Conservation (phyloP, 305 asterid species). For the Nicotiana rustica region DNA sequence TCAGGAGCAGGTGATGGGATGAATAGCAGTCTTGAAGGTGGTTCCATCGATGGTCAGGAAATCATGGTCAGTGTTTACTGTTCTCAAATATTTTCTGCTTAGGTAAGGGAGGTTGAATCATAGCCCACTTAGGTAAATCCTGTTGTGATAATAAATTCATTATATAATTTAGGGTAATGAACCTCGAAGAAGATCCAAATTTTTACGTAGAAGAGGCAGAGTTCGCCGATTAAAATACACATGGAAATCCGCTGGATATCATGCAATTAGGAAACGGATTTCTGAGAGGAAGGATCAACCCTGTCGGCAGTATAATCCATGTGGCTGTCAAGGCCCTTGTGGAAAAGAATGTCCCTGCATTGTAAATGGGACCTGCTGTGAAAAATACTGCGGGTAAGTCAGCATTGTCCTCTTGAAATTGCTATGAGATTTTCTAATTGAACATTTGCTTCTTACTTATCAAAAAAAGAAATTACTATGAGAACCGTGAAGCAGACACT, state of each 20-base stretch:
- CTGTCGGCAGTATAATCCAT: constrained; percentile 91
- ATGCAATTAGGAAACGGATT: constrained; percentile 83
- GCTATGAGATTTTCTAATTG: background rate
- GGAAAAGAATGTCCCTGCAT: constrained; percentile 93
- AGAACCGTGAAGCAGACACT: constrained; percentile 11
- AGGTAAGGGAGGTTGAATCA: constrained; percentile 34
- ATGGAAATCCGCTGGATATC: constrained; percentile 93
- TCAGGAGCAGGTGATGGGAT: constrained; percentile 58
- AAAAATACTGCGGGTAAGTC: constrained; percentile 96
- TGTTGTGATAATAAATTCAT: constrained; percentile 26
- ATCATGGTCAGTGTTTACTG: constrained; percentile 52
- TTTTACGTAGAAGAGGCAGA: constrained; percentile 87
- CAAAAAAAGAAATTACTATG: background rate
- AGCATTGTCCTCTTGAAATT: constrained; percentile 34
- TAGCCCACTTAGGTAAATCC: constrained; percentile 34
- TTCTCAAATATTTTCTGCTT: constrained; percentile 35
- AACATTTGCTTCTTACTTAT: constrained; percentile 20
- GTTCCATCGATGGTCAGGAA: constrained; percentile 69
- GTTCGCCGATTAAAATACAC: constrained; percentile 96
- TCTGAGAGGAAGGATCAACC: constrained; percentile 95
- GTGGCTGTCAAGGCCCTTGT: constrained; percentile 90
- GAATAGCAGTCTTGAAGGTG: constrained; percentile 60
- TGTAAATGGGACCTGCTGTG: constrained; percentile 92
- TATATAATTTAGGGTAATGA: constrained; percentile 65
- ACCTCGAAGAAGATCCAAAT: constrained; percentile 82